phyloP scores from a whole-genome alignment of 2,329 filamentous ascomycete genomes.

The Aspergillus tamarii region DNA sequence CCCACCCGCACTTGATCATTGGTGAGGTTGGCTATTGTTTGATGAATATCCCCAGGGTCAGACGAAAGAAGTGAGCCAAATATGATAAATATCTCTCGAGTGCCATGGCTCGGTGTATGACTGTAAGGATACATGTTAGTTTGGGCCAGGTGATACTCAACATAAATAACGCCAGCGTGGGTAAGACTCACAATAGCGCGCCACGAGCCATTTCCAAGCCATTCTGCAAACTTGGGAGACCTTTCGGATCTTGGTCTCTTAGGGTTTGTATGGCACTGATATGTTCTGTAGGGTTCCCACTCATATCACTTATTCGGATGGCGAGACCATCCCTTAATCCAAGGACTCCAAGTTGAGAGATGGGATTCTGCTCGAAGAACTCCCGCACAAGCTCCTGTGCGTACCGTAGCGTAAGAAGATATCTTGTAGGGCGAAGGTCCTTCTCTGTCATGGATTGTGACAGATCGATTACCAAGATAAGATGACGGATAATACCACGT shows the following conservation, averaged over 20 bases:
- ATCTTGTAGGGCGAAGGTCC: conserved; percentile 85
- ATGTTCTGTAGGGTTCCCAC: conserved; percentile 88
- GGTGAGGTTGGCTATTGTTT: conserved; percentile 79
- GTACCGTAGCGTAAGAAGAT: conserved; percentile 79
- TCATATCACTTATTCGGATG: conserved; percentile 82
- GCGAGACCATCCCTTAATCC: conserved; percentile 93
- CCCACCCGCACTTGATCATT: conserved; percentile 83
- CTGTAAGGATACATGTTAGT: conserved; percentile 44
- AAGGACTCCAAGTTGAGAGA: conserved; percentile 89
- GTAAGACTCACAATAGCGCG: conserved; percentile 70
- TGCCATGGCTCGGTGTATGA: conserved; percentile 90
- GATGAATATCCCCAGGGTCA: conserved; percentile 93
- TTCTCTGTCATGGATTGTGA: conserved; percentile 94
- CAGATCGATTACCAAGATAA: conserved; percentile 88
- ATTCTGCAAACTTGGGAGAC: conserved; percentile 85
- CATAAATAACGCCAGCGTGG: not conserved
- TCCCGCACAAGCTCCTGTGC: conserved; percentile 86
- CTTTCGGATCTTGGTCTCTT: conserved; percentile 68
- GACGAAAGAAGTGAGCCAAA: conserved; percentile 88
- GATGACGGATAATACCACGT: conserved; percentile 94
- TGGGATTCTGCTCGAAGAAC: conserved; percentile 98
- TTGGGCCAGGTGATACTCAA: not conserved
- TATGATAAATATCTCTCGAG: conserved; percentile 86
- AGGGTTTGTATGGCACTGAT: conserved; percentile 73
- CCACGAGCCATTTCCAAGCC: conserved; percentile 93